phyloP scores from a whole-genome alignment of 345 rosid species.

The Hirschfeldia incana region DNA sequence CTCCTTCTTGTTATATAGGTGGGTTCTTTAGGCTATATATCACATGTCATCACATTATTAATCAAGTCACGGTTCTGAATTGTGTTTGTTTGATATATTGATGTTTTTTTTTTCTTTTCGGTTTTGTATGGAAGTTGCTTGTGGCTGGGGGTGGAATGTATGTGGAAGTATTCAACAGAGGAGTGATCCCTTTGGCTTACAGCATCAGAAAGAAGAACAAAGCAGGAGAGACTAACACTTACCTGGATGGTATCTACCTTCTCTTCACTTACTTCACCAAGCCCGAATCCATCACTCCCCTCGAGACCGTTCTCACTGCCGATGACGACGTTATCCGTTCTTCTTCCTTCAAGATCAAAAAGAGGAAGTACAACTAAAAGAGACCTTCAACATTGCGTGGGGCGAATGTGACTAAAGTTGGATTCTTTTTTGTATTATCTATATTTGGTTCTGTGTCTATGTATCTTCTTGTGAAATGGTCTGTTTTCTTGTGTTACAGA shows the following conservation, averaged over 20 bases:
- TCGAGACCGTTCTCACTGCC: constrained; percentile 49
- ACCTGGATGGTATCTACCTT: constrained; percentile 87
- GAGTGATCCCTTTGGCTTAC: constrained; percentile 87
- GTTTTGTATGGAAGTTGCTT: constrained; percentile 57
- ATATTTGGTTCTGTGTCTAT: neutral
- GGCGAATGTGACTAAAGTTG: neutral
- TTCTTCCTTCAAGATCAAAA: constrained; percentile 65
- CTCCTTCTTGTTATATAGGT: neutral
- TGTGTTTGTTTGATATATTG: neutral
- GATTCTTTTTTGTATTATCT: constrained; percentile 4
- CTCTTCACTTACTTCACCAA: constrained; percentile 90
- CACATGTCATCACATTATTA: neutral
- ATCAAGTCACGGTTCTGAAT: neutral
- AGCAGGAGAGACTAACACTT: constrained; percentile 81
- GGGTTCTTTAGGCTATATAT: neutral
- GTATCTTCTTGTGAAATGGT: neutral
- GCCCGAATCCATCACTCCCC: constrained; percentile 64
- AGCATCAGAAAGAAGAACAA: constrained; percentile 85
- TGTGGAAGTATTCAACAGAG: constrained; percentile 95
- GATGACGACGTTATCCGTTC: constrained; percentile 85
- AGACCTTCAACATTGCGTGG: constrained; percentile 1
- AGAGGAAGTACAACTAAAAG: constrained; percentile 59
- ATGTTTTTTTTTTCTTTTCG: neutral
- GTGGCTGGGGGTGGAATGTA: constrained; percentile 98
- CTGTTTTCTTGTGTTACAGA: neutral